Conservation (phyloP, 2,329 filamentous ascomycete genomes). For the Cryphonectria naterciae region DNA sequence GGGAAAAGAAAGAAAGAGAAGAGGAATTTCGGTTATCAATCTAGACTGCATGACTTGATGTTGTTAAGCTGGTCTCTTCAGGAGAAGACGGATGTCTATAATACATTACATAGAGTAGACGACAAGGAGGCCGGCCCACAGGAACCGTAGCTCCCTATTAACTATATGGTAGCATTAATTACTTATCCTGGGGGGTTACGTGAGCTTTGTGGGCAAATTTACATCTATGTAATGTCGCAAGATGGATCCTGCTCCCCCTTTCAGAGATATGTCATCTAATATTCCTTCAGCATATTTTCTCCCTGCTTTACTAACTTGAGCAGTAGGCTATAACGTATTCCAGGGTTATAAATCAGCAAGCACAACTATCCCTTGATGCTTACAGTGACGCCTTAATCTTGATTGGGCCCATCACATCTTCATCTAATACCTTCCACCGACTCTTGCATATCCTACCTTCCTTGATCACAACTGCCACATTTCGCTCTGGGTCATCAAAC, state of each 20-base stretch:
- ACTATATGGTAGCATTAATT: background rate
- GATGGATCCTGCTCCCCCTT: background rate
- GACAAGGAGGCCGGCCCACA: background rate
- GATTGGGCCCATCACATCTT: slow-evolving; percentile 20
- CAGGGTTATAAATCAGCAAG: background rate
- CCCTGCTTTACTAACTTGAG: background rate
- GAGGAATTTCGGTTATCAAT: background rate
- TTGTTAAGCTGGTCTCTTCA: background rate
- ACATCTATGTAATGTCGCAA: background rate
- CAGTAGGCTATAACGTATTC: background rate
- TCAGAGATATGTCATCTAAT: background rate
- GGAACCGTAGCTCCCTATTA: background rate
- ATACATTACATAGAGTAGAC: background rate
- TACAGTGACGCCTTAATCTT: slow-evolving; percentile 22
- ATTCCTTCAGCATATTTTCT: background rate
- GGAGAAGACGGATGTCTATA: background rate
- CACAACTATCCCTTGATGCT: background rate
- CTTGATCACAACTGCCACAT: slow-evolving; percentile 54
- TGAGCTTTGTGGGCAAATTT: background rate
- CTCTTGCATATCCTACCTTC: slow-evolving; percentile 49
- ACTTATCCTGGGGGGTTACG: background rate
- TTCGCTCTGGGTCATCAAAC: slow-evolving; percentile 49
- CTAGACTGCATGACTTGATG: background rate
- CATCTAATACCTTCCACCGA: slow-evolving; percentile 24
- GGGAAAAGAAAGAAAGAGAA: background rate